Conservation (phyloP, 2,329 filamentous ascomycete genomes). For the Samsoniella hepiali region DNA sequence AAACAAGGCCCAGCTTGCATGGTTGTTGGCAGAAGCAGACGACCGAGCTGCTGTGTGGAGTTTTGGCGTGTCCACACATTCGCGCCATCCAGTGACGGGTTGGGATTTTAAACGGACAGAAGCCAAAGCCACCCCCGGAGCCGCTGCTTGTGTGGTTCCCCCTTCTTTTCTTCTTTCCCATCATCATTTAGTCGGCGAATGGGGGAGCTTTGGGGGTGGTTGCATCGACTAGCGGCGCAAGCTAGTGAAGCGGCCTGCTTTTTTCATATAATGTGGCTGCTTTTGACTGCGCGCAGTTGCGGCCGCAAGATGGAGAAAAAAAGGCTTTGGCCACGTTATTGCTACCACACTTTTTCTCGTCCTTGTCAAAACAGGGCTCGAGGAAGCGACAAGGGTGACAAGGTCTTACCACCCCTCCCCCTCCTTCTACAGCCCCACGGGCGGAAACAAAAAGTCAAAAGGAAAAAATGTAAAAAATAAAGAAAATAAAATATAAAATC, state of each 20-base stretch:
- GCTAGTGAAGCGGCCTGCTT: background rate
- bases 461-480: background rate
- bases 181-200: constrained; percentile 6
- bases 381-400: background rate
- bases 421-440: background rate
- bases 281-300: background rate
- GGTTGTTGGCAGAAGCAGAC: background rate
- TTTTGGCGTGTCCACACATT: background rate
- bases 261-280: background rate
- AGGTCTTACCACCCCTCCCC: background rate
- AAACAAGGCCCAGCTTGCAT: background rate
- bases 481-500: background rate
- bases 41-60: background rate
- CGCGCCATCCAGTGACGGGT: background rate
- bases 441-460: background rate
- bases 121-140: constrained; percentile 15
- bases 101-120: constrained; percentile 17
- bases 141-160: background rate
- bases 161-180: background rate
- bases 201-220: background rate
- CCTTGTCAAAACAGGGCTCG: background rate
- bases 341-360: constrained; percentile 3
- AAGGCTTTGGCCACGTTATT: background rate
- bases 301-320: background rate
- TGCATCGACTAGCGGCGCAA: constrained; percentile 4